phyloP scores from a whole-genome alignment of 352 stramenopile genomes.

The Phytophthora colocasiae region DNA sequence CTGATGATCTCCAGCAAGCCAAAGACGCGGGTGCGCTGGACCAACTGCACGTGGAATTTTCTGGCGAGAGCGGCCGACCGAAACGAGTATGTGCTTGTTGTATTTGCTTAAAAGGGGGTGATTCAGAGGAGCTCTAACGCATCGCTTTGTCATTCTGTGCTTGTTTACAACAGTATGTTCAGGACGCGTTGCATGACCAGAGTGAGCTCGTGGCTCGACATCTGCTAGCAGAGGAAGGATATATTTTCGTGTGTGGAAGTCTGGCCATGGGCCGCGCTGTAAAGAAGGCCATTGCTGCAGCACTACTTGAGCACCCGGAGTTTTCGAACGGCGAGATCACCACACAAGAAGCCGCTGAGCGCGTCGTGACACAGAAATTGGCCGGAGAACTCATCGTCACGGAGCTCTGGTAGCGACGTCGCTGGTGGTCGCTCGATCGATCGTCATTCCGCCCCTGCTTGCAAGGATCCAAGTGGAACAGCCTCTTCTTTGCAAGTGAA shows the following conservation, averaged over 20 bases:
- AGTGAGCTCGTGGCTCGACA: slow-evolving; percentile 64
- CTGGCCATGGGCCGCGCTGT: slow-evolving; percentile 78
- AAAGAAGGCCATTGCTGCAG: slow-evolving; percentile 65
- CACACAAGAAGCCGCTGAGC: slow-evolving; percentile 51
- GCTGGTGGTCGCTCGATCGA: slow-evolving; percentile 7
- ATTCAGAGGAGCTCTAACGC: slow-evolving; percentile 3
- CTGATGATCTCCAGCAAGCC: slow-evolving; percentile 62
- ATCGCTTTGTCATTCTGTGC: background rate
- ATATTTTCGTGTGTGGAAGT: slow-evolving; percentile 84
- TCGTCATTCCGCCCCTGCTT: slow-evolving; percentile 15
- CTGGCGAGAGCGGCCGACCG: slow-evolving; percentile 28
- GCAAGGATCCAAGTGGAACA: slow-evolving; percentile 9
- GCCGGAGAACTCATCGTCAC: slow-evolving; percentile 58
- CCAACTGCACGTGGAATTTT: slow-evolving; percentile 70
- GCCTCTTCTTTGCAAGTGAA: slow-evolving; percentile 28
- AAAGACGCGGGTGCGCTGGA: slow-evolving; percentile 52
- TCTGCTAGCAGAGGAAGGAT: slow-evolving; percentile 60
- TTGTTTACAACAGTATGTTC: slow-evolving; percentile 64
- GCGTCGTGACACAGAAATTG: slow-evolving; percentile 54
- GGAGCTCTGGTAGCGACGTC: slow-evolving; percentile 68
- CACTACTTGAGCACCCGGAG: slow-evolving; percentile 53
- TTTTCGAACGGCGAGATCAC: slow-evolving; percentile 31
- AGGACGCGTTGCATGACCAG: slow-evolving; percentile 67
- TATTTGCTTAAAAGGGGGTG: background rate
- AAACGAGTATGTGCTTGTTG: slow-evolving; percentile 56